Evolutionary conservation across 108 stramenopile genomes (phyloP).

Genomic region (Cyclotella baltica): DNA sequence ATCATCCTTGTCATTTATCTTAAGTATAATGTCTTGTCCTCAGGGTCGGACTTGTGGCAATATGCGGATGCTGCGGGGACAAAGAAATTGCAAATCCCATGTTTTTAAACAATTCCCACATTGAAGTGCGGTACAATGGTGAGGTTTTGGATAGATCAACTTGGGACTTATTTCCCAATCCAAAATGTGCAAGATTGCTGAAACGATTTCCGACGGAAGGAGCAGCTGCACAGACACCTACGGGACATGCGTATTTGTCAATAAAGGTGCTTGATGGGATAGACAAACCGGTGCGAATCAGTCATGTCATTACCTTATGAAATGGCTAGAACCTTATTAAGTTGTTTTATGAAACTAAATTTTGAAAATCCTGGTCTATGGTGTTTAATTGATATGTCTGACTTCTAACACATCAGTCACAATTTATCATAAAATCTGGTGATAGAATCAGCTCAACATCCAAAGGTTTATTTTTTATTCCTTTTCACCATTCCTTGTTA

Average conservation of each 20-base stretch:
- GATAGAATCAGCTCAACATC: too few relatives aligned
- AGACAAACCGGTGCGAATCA: constrained; percentile 36
- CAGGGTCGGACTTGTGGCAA: constrained; percentile 44
- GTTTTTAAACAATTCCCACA: constrained; percentile 43
- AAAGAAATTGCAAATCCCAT: constrained; percentile 26
- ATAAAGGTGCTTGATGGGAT: constrained; percentile 33
- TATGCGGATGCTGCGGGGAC: constrained; percentile 40
- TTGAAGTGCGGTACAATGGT: constrained; percentile 40
- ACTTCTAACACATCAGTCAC: too few relatives aligned
- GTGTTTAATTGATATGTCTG: too few relatives aligned
- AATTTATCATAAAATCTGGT: too few relatives aligned
- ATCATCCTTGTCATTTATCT: background rate
- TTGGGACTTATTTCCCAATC: constrained; percentile 41
- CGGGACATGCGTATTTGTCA: constrained; percentile 44
- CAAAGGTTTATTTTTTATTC: too few relatives aligned
- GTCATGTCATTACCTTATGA: constrained; percentile 49
- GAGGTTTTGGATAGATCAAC: constrained; percentile 21
- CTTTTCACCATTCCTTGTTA: too few relatives aligned
- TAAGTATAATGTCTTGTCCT: too few relatives aligned
- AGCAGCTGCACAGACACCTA: constrained; percentile 30
- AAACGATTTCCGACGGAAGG: constrained; percentile 45
- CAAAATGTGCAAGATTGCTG: constrained; percentile 41
- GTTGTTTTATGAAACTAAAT: too few relatives aligned
- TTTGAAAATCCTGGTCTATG: too few relatives aligned
- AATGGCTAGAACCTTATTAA: too few relatives aligned